Evolutionary conservation across 208 protist species (phyloP).

Genomic region (Acanthamoeba healyi): DNA sequence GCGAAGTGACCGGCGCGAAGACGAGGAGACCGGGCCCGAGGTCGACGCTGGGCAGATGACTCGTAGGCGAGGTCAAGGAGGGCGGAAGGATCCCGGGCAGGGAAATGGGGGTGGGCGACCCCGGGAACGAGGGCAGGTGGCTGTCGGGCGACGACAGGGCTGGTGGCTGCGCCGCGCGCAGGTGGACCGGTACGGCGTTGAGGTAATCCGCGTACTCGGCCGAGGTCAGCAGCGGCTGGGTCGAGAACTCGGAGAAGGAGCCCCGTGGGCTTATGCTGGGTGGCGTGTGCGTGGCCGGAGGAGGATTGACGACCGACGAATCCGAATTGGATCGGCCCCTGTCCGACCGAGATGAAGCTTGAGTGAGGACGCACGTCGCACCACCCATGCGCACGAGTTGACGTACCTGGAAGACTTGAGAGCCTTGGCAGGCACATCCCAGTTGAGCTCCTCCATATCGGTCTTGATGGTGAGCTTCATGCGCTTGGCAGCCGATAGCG

Average conservation of each 20-base stretch:
- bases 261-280: not conserved
- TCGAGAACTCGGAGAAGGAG: slow-evolving; percentile 20
- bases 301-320: slow-evolving; percentile 4
- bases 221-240: slow-evolving; percentile 3
- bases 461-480: slow-evolving; percentile 26
- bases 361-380: not conserved
- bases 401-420: not conserved
- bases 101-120: not conserved
- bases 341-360: not conserved
- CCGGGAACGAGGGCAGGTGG: slow-evolving; percentile 33
- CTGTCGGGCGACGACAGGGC: slow-evolving; percentile 63
- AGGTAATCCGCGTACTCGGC: slow-evolving; percentile 12
- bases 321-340: not conserved
- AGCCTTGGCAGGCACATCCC: not conserved
- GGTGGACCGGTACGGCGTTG: not conserved
- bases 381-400: not conserved
- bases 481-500: not conserved
- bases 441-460: not conserved
- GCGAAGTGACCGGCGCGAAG: not conserved
- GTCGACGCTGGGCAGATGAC: slow-evolving; percentile 21
- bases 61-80: slow-evolving; percentile 1
- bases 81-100: not conserved
- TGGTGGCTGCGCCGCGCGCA: slow-evolving; percentile 4
- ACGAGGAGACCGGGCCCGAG: not conserved
- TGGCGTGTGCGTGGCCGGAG: not conserved